Evolutionary conservation across 2,329 filamentous ascomycete genomes (phyloP), one percentile per base, ranked within the genome.

Genomic region (Colletotrichum siamense): DNA sequence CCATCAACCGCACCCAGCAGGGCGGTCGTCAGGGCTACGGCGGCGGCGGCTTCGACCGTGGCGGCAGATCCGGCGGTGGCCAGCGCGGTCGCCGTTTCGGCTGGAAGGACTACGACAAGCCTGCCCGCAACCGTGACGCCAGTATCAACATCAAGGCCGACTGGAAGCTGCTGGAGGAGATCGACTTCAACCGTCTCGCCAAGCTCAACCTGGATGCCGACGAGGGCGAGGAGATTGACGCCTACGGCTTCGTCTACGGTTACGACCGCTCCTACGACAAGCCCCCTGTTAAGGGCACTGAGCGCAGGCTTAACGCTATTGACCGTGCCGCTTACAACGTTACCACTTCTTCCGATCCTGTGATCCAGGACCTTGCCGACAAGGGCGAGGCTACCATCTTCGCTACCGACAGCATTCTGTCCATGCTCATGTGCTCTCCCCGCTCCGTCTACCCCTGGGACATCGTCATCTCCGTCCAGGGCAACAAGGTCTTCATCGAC

Each of bases 71-170:
- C 77, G 92, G 91, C 69, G 90, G 93, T 71, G 93, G 93, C 81
- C 92, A 93, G 62, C 89, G 94, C 79, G 95, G 95, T 68, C 94
- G 97, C 80, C 93, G 97, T 81, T 98, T 98, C 83, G 97, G 97
- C 84, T 99, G 97, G 96, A 98, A 97, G 88, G 97, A 99, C 85
- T 98, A 96, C 85, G 97, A 99, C 89, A 99, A 99, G 93, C 97
- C 97, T 77, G 92, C 96, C 85, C 94, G 97, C 82, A 98, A 98
- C 87, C 95, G 97, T 77, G 97, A 99, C 88, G 95, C 96, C 13
- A 98, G 96, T 44, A 95, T 99, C 83, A 96, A 96, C 88, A 96
- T 99, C 87, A 98, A 98, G 88, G 92, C 96, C 26, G 96, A 98
- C 85, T 99, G 97, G 97, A 91, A 93, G 83, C 92, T 99, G 88